phyloP scores from a whole-genome alignment of 768 basidiomycete genomes.

The Termitomyces sp. region DNA sequence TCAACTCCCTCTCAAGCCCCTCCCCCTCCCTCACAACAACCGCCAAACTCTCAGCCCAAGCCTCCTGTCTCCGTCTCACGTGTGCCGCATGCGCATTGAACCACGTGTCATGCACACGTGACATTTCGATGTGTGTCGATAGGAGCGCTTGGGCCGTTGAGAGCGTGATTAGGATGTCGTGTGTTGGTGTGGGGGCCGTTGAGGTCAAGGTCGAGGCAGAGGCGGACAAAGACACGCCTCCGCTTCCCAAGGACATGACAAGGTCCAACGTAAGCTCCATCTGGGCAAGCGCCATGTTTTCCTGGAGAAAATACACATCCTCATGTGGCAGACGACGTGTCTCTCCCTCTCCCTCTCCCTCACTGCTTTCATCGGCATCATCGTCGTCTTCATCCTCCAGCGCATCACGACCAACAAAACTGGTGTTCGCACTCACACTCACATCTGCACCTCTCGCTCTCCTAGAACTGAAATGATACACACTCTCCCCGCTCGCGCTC shows the following conservation, averaged over 20 bases:
- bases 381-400: slow-evolving; percentile 22
- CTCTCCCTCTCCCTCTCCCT: slow-evolving; percentile 32
- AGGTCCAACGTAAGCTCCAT: slow-evolving; percentile 70
- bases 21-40: slow-evolving; percentile 86
- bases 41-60: slow-evolving; percentile 92
- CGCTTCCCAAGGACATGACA: slow-evolving; percentile 1
- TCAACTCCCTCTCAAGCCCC: slow-evolving; percentile 75
- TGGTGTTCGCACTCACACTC: slow-evolving; percentile 5
- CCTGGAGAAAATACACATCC: slow-evolving; percentile 58
- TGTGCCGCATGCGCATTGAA: slow-evolving; percentile 62
- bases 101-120: slow-evolving; percentile 74
- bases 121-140: slow-evolving; percentile 67
- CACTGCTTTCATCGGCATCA: slow-evolving; percentile 26
- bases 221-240: slow-evolving; percentile 6
- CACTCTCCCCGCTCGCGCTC: slow-evolving; percentile 46
- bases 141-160: slow-evolving; percentile 41
- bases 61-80: slow-evolving; percentile 56
- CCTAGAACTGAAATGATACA: slow-evolving; percentile 32
- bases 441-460: neutral
- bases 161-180: neutral
- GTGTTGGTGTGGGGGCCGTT: neutral
- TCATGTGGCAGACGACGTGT: slow-evolving; percentile 50
- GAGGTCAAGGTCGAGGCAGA: neutral
- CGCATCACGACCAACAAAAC: slow-evolving; percentile 16
- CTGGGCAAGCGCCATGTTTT: slow-evolving; percentile 68